Base-by-base conservation (phyloP, 1,139 yeast genomes). In the Candida tunisiensis region DNA sequence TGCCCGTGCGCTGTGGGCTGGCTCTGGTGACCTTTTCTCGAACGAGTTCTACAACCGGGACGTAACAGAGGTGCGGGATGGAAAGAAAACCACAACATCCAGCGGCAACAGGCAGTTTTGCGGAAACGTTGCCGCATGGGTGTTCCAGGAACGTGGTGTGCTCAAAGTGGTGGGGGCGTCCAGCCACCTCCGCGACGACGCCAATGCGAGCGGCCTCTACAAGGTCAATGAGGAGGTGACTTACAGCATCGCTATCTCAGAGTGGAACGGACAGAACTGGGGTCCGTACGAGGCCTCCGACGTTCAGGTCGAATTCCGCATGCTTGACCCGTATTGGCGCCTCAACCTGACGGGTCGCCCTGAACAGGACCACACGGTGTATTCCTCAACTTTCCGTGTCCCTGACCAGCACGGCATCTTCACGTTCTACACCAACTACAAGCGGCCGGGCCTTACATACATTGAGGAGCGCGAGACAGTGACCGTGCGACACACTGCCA, bases 371-470 rank as follows among this genome's bases (percentile, higher is more conserved):
- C 33, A 39, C 18, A 48, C 60, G 2, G 61, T 63, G 17, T 73
- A 71, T 42, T 50, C 62, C 6, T 53, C 65, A 3, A 57, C 64
- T 27, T 82, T 91, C 53, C 65, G 65, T 30, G 55, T 83, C 26
- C 98, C 98, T 14, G 96, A 88, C 51, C 95, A 85, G 46, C 93
- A 88, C 49, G 99, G 99, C 32, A 78, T 88, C 68, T 91, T 83
- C 55, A 80, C 95, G 3, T 82, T 82, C 52, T 66, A 67, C 36
- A 62, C 79, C 27, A 77, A 77, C 42, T 85, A 85, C 58, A 68
- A 69, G 51, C 71, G 93, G 45, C 60, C 69, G n/a, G 96, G 96
- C 6, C 60, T 65, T 39, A 63, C 78, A 17, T 82, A 60, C 50
- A 51, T 88, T 34, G 60, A 60, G 12, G 80, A 75, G 43, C 64